Percentiles rank a stretch among this genome's conserved stretches.
phyloP scores from a whole-genome alignment of 139 green algal genomes.

The Chlamydomonas sp. region DNA sequence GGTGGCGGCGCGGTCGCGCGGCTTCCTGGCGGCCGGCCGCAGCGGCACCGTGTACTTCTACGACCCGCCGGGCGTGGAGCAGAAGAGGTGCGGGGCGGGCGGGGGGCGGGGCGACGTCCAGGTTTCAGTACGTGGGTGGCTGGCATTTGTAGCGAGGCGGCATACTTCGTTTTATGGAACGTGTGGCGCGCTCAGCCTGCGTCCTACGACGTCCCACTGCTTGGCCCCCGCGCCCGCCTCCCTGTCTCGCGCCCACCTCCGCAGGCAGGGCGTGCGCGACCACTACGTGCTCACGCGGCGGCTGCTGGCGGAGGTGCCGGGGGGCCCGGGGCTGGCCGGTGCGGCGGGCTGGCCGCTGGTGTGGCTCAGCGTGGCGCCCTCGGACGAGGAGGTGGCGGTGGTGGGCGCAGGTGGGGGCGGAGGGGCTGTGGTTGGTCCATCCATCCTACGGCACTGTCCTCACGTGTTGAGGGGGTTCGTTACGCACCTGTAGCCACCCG shows the following conservation, averaged over 20 bases:
- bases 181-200: too few relatives aligned
- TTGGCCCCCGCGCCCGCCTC: too few relatives aligned
- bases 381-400: slow-evolving; percentile 16
- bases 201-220: too few relatives aligned
- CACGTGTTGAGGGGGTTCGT: too few relatives aligned
- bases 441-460: too few relatives aligned
- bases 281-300: slow-evolving; percentile 30
- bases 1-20: slow-evolving; percentile 1
- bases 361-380: neutral
- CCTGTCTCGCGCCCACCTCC: neutral
- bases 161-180: neutral
- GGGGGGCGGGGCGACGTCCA: neutral
- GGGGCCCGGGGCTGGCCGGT: neutral
- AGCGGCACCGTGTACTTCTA: slow-evolving; percentile 47
- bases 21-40: slow-evolving; percentile 43
- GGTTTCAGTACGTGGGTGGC: too few relatives aligned
- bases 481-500: too few relatives aligned
- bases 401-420: neutral
- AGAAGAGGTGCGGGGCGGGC: slow-evolving; percentile 33
- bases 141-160: too few relatives aligned
- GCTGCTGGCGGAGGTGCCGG: neutral
- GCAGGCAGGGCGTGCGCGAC: slow-evolving; percentile 35
- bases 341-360: neutral
- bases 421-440: too few relatives aligned
- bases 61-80: slow-evolving; percentile 31